Evolutionary conservation across 2,329 filamentous ascomycete species (phyloP).

Genomic region (Alternaria dauci): DNA sequence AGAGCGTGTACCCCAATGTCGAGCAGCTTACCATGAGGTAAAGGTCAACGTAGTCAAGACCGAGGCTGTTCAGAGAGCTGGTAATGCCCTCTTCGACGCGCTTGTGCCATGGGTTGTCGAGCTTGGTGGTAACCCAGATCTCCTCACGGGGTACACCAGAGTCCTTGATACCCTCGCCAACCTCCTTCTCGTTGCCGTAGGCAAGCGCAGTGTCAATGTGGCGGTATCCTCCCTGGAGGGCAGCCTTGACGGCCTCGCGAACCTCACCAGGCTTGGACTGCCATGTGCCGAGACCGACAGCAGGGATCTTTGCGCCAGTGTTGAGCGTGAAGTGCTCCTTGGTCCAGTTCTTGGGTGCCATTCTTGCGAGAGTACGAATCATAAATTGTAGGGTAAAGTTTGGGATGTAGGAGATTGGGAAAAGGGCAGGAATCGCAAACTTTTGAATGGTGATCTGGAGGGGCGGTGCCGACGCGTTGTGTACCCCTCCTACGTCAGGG

Average conservation of each 20-base stretch:
- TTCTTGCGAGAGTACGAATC: conserved; percentile 40
- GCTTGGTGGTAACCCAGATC: conserved; percentile 82
- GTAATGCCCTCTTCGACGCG: conserved; percentile 67
- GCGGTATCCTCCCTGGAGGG: conserved; percentile 73
- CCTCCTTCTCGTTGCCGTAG: conserved; percentile 80
- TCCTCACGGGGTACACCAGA: conserved; percentile 70
- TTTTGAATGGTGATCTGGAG: conserved; percentile 16
- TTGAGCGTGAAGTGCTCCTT: conserved; percentile 49
- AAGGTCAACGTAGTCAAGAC: conserved; percentile 72
- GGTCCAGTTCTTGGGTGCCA: conserved; percentile 47
- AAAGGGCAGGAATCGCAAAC: conserved; percentile 6
- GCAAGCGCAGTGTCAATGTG: conserved; percentile 80
- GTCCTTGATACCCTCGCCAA: conserved; percentile 75
- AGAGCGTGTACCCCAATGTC: too few species aligned
- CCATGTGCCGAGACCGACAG: conserved; percentile 81
- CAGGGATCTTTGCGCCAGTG: conserved; percentile 77
- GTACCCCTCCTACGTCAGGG: conserved; percentile 20
- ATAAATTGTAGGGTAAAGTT: conserved; percentile 24
- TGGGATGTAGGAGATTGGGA: conserved; percentile 11
- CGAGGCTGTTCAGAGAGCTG: conserved; percentile 68
- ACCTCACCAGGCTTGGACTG: conserved; percentile 76
- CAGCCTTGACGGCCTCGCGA: conserved; percentile 73
- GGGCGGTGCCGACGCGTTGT: conserved; percentile 14
- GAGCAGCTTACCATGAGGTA: conserved; percentile 64
- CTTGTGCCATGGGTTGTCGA: conserved; percentile 79